phyloP scores from a whole-genome alignment of 331 rosid genomes.

The Malus hybrid region DNA sequence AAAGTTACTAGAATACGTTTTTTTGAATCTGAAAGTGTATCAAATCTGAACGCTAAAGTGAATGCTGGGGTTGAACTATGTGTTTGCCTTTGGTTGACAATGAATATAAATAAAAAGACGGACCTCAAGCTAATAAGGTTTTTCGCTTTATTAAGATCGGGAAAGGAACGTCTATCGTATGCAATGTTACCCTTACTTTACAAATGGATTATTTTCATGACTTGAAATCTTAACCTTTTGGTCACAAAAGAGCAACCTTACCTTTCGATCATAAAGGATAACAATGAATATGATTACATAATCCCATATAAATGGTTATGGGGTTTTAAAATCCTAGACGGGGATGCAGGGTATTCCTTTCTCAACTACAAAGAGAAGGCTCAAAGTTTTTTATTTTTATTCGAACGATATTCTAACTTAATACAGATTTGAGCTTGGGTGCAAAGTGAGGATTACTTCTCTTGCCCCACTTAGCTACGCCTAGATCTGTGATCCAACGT shows the following conservation, averaged over 20 bases:
- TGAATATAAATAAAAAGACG: too few species aligned
- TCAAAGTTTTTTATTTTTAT: not conserved
- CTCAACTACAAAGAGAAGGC: not conserved
- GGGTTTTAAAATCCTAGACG: not conserved
- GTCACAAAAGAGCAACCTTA: too few species aligned
- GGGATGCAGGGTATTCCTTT: too few species aligned
- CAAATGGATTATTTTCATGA: accelerated
- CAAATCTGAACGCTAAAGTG: not conserved
- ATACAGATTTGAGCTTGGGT: not conserved
- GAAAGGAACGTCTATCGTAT: too few species aligned
- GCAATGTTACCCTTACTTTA: too few species aligned
- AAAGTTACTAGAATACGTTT: too few species aligned
- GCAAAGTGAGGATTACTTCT: not conserved
- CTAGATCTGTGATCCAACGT: not conserved
- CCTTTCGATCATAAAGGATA: too few species aligned
- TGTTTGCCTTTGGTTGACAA: too few species aligned
- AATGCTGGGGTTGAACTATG: too few species aligned
- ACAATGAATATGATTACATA: not conserved
- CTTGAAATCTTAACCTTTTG: accelerated
- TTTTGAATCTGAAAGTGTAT: too few species aligned
- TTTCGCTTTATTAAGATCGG: too few species aligned
- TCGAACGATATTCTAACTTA: not conserved
- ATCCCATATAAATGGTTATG: not conserved
- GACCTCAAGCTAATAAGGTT: too few species aligned
- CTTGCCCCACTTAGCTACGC: not conserved